Base-by-base conservation (phyloP, 78 protist species). In the Cavenderia fasciculata region DNA sequence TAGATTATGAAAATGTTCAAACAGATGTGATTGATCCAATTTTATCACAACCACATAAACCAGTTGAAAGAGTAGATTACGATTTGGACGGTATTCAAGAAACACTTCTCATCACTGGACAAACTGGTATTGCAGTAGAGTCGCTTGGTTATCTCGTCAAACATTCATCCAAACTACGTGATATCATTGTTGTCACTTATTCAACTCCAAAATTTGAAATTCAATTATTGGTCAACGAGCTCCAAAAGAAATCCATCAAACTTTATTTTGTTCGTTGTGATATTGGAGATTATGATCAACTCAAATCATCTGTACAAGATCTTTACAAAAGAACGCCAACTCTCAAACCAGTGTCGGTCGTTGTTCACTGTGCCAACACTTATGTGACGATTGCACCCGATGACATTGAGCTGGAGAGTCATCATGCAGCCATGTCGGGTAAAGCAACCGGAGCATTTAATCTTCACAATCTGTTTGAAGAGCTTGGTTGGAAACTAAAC, bases 361-460 rank as follows among this genome's bases (percentile, higher is more conserved):
- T 63, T 21, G 38, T 63, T 21, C 72, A 63, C 72, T 63, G 33
- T 63, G 72, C 72, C 2, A 40, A 43, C 4, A 34, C 38, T 4
- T 63, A 63, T 40, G 47, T 38, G 27, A 38, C n/a, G n/a, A n/a
- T n/a, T n/a, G n/a, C n/a, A n/a, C n/a, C 47, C 33, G 51, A 63
- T 4, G 18, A 6, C 16, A 63, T 63, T 21, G 8, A n/a, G 10
- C 43, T 5, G 4, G 72, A 63, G 2, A 34, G 38, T 5, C 47
- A 38, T 19, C 19, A 43, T 21, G 47, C 27, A 19, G 38, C 72
- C 2, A 43, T 38, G 33, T 19, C 33, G 27, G 54, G 71, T 10
- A 94, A 94, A 38, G 89, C 72, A 21, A 12, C 70, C n/a, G 96
- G 96, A 18, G 92, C 92, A 16, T 25, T 92, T 71, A 49, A 77